These are phyloP conservation scores for Persicaria tinctoria DNA, from an alignment of 148 eudicot species.

Conservation along the genomic window DNA sequence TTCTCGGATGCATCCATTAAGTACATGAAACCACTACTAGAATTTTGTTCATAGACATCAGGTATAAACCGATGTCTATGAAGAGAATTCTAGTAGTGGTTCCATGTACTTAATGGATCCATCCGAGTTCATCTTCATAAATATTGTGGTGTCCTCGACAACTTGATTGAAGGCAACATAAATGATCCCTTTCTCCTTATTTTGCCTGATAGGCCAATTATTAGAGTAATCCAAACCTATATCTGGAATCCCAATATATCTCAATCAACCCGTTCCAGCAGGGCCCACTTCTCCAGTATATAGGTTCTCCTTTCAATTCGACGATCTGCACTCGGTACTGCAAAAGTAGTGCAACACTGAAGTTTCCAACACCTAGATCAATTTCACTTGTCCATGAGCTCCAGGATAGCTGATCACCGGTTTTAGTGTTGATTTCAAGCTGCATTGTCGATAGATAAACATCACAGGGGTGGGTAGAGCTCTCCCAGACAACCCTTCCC, in stretches of 20 bases:
- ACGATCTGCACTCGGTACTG: slow-evolving; percentile 15
- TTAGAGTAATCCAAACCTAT: background rate
- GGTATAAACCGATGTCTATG: too few relatives aligned
- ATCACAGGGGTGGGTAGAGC: slow-evolving; percentile 29
- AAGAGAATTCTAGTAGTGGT: too few relatives aligned
- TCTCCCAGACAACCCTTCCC: slow-evolving; percentile 24
- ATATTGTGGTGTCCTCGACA: background rate
- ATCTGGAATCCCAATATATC: slow-evolving; percentile 16
- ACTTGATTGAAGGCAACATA: slow-evolving; percentile 7
- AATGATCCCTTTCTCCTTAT: slow-evolving; percentile 10
- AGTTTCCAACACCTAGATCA: slow-evolving; percentile 40
- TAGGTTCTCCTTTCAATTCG: slow-evolving; percentile 29
- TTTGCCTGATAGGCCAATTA: slow-evolving; percentile 5
- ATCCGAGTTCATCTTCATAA: slow-evolving; percentile 1
- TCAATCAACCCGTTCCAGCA: slow-evolving; percentile 22
- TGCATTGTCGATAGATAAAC: slow-evolving; percentile 22
- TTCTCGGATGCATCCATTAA: slow-evolving; percentile 18
- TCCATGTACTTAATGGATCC: slow-evolving; percentile 17
- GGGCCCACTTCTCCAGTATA: slow-evolving; percentile 35
- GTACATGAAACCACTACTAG: background rate
- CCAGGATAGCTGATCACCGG: background rate
- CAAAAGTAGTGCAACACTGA: slow-evolving; percentile 17
- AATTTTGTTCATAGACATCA: too few relatives aligned
- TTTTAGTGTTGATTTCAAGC: slow-evolving; percentile 8
- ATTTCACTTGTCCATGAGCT: slow-evolving; percentile 36